phyloP scores from a whole-genome alignment of 306 rosid genomes.

The Inga oerstediana region DNA sequence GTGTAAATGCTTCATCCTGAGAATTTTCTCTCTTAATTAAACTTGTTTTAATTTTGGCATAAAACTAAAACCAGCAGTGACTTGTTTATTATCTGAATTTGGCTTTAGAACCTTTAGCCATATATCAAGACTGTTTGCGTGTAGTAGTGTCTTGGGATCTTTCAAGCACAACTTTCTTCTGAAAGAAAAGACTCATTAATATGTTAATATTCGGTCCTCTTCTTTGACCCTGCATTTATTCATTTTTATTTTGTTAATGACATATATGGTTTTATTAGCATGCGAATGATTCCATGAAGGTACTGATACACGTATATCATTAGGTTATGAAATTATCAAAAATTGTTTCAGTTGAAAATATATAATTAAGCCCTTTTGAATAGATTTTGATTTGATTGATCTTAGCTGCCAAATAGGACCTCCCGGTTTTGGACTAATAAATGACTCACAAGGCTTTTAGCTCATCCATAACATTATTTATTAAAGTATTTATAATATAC shows the following conservation, averaged over 20 bases:
- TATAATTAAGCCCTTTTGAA: no score
- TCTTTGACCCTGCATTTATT: not conserved
- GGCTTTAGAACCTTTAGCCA: not conserved
- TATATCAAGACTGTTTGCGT: not conserved
- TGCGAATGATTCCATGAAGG: not conserved
- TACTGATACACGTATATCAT: no score
- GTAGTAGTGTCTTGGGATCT: not conserved
- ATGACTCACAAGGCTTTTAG: not conserved
- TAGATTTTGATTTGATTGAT: no score
- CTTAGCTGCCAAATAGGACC: no score
- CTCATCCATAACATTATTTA: not conserved
- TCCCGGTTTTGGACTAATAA: no score
- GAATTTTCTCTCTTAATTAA: not conserved
- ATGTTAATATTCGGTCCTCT: not conserved
- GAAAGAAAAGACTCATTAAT: not conserved
- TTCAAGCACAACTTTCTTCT: not conserved
- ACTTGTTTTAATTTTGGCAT: not conserved
- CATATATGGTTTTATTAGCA: not conserved
- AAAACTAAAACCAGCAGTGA: not conserved
- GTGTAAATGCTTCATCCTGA: constrained; percentile 9
- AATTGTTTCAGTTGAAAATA: no score
- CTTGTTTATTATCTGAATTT: not conserved
- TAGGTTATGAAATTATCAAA: not conserved
- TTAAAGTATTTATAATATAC: no score
- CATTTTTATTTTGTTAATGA: not conserved